Conservation (phyloP, 2,329 filamentous ascomycete species). For the Rhinocladiella similis region DNA sequence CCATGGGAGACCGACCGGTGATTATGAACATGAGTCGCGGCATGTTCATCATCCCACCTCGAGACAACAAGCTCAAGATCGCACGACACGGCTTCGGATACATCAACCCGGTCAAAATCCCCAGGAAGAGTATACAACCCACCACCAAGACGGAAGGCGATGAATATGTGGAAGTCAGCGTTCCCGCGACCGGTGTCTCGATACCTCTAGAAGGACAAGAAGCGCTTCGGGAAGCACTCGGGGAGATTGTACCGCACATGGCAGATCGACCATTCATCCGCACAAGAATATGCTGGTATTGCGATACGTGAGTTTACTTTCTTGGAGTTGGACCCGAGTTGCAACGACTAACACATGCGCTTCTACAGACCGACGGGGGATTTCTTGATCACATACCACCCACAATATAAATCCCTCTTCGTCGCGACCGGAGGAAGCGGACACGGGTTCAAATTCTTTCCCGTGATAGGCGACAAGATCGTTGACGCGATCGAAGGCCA, state of each 20-base stretch:
- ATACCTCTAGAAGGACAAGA: slow-evolving; percentile 58
- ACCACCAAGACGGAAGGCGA: not conserved
- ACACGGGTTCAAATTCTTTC: slow-evolving; percentile 69
- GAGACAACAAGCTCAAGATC: slow-evolving; percentile 59
- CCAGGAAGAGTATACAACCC: slow-evolving; percentile 12
- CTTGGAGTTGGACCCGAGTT: too few species aligned
- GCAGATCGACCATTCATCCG: slow-evolving; percentile 60
- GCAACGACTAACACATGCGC: not conserved
- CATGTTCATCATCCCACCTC: slow-evolving; percentile 58
- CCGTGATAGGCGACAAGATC: slow-evolving; percentile 60
- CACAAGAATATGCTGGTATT: slow-evolving; percentile 73
- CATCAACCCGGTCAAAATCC: slow-evolving; percentile 19
- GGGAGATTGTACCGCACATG: slow-evolving; percentile 56
- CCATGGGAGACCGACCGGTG: slow-evolving; percentile 67
- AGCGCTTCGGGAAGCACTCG: slow-evolving; percentile 62
- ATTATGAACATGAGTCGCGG: slow-evolving; percentile 50
- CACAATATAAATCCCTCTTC: slow-evolving; percentile 51
- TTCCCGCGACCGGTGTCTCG: slow-evolving; percentile 39
- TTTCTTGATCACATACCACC: slow-evolving; percentile 71
- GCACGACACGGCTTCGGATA: slow-evolving; percentile 71
- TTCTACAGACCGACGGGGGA: slow-evolving; percentile 56
- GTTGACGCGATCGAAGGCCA: slow-evolving; percentile 47
- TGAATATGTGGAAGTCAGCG: slow-evolving; percentile 34
- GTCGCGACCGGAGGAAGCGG: slow-evolving; percentile 55
- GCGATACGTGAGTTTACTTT: slow-evolving; percentile 55